These are phyloP conservation scores for Claviceps pusilla DNA, from an alignment of 2,329 filamentous ascomycete genomes.

Conservation along the genomic window DNA sequence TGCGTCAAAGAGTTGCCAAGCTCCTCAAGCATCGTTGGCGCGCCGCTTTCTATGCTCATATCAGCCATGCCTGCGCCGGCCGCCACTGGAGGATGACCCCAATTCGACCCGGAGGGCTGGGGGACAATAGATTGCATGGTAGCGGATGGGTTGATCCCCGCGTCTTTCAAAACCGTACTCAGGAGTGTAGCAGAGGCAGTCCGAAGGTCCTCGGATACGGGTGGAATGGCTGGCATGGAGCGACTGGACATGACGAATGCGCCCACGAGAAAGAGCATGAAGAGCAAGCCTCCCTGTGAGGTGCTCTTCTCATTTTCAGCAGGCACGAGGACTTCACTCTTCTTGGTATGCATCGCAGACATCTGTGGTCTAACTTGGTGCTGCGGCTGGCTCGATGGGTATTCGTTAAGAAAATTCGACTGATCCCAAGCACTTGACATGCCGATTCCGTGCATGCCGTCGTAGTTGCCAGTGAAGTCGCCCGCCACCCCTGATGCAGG, in stretches of 20 bases:
- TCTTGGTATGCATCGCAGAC: conserved; percentile 38
- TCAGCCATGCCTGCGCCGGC: conserved; percentile 31
- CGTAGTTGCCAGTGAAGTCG: conserved; percentile 55
- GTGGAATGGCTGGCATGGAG: conserved; percentile 55
- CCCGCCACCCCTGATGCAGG: conserved; percentile 32
- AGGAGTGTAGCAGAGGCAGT: conserved; percentile 64
- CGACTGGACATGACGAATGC: conserved; percentile 88
- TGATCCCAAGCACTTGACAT: conserved; percentile 75
- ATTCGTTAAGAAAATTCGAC: conserved; percentile 56
- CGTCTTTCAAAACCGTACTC: conserved; percentile 69
- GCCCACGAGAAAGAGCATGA: conserved; percentile 92
- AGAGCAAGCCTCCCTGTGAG: conserved; percentile 67
- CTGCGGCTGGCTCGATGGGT: conserved; percentile 41
- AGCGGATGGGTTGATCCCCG: conserved; percentile 40
- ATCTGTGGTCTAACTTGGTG: conserved; percentile 42
- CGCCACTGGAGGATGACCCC: conserved; percentile 24
- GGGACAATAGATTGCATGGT: conserved; percentile 32
- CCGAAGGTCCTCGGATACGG: conserved; percentile 66
- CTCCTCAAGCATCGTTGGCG: conserved; percentile 48
- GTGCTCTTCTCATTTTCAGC: conserved; percentile 46
- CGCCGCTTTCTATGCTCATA: conserved; percentile 21
- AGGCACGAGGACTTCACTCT: conserved; percentile 23
- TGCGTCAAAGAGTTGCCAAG: conserved; percentile 54
- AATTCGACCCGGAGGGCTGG: conserved; percentile 36
- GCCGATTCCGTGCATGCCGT: conserved; percentile 68